Evolutionary conservation across 768 basidiomycete genomes (phyloP).

Genomic region (Leccinum broughii): DNA sequence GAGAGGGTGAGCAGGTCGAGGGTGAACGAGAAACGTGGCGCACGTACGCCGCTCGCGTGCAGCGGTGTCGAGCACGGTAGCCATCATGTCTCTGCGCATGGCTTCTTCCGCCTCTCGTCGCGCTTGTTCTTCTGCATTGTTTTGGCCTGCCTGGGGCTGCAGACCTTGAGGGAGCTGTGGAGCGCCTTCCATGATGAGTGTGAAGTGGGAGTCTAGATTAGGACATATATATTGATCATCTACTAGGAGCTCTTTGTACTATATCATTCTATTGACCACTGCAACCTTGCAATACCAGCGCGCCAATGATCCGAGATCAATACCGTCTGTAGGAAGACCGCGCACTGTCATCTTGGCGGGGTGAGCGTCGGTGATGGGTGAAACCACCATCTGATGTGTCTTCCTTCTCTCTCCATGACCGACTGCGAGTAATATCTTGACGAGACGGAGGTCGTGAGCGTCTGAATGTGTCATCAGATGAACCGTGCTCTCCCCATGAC

Average conservation of each 20-base stretch:
- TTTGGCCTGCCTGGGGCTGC: constrained; percentile 41
- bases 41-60: constrained; percentile 78
- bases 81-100: constrained; percentile 73
- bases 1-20: not conserved
- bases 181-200: constrained; percentile 26
- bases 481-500: not conserved
- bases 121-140: constrained; percentile 51
- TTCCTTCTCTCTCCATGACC: constrained; percentile 3
- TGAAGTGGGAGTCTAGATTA: constrained; percentile 8
- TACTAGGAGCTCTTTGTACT: constrained; percentile 3
- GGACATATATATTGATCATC: not conserved
- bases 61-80: constrained; percentile 71
- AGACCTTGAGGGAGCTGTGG: constrained; percentile 30
- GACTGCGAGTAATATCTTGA: not conserved
- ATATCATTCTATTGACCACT: constrained; percentile 4
- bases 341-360: constrained; percentile 6
- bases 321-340: constrained; percentile 6
- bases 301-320: constrained; percentile 7
- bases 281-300: constrained; percentile 4
- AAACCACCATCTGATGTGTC: not conserved
- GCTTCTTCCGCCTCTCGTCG: constrained; percentile 70
- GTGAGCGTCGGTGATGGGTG: constrained; percentile 1
- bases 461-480: not conserved
- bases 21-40: not conserved
- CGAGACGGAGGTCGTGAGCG: constrained; percentile 3